phyloP scores from a whole-genome alignment of 202 grass and related monocot species.

The Carex arenaria region DNA sequence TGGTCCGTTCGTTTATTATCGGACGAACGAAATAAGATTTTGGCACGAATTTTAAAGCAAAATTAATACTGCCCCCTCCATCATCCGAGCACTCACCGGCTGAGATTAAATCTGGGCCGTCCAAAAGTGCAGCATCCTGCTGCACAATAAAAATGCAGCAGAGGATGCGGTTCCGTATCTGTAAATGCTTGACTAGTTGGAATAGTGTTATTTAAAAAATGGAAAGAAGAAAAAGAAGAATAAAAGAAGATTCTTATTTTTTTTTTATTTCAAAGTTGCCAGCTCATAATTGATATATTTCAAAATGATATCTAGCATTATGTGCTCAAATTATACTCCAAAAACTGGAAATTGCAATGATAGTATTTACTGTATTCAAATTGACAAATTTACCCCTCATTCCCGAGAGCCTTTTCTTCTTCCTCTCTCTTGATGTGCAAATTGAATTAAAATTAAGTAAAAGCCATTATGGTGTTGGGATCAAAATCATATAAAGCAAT shows the following conservation, averaged over 20 bases:
- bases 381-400: neutral
- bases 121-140: too few relatives aligned
- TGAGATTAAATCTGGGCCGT: too few relatives aligned
- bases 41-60: too few relatives aligned
- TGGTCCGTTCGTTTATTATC: too few relatives aligned
- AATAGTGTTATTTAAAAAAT: neutral
- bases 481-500: neutral
- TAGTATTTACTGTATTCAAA: neutral
- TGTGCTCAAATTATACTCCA: neutral
- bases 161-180: too few relatives aligned
- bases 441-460: neutral
- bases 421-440: neutral
- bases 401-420: neutral
- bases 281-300: neutral
- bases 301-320: neutral
- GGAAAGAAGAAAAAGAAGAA: neutral
- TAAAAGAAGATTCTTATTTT: neutral
- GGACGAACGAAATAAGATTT: too few relatives aligned
- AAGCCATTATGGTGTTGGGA: neutral
- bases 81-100: too few relatives aligned
- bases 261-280: neutral
- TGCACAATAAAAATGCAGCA: too few relatives aligned
- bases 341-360: neutral
- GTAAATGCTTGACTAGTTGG: neutral
- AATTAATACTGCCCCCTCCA: too few relatives aligned